A percentile compares a stretch with the other conserved stretches of the same genome.
Conservation (phyloP, 495 filamentous ascomycete species). For the Terfezia boudieri region DNA sequence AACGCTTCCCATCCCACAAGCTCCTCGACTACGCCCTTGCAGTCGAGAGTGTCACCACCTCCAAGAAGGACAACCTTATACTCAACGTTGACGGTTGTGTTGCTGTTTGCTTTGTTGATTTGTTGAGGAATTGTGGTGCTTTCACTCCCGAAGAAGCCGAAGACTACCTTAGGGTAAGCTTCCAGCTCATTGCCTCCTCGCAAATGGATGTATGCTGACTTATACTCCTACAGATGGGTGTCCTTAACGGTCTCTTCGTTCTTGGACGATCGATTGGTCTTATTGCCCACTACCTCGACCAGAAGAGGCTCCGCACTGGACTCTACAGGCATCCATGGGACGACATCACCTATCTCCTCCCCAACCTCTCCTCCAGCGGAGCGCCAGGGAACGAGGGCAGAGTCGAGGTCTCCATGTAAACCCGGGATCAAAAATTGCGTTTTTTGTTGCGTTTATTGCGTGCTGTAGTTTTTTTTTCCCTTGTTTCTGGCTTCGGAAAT, state of each 20-base stretch:
- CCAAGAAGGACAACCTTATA: slow-evolving; percentile 99
- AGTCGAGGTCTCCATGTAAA: slow-evolving; percentile 64
- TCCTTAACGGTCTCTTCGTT: slow-evolving; percentile 97
- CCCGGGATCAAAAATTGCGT: neutral
- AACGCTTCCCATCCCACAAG: slow-evolving; percentile 91
- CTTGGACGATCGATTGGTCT: slow-evolving; percentile 89
- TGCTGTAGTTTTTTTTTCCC: too few relatives aligned
- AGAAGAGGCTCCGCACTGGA: slow-evolving; percentile 94
- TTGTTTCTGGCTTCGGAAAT: too few relatives aligned
- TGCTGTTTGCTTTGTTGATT: slow-evolving; percentile 94
- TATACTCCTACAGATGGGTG: slow-evolving; percentile 50
- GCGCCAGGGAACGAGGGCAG: slow-evolving; percentile 62
- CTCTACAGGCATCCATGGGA: slow-evolving; percentile 98
- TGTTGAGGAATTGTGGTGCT: slow-evolving; percentile 93
- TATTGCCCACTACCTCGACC: slow-evolving; percentile 98
- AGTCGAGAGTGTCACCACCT: slow-evolving; percentile 92
- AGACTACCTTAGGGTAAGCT: slow-evolving; percentile 39
- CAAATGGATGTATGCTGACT: neutral
- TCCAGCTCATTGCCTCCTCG: neutral
- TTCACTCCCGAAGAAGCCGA: slow-evolving; percentile 68
- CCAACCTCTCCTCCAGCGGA: slow-evolving; percentile 48
- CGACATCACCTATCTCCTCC: slow-evolving; percentile 90
- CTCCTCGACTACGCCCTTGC: slow-evolving; percentile 96
- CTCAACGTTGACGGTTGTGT: slow-evolving; percentile 97
- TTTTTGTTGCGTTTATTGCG: too few relatives aligned